Base-by-base conservation (phyloP, 139 green algal species). In the Asterochloris sp. region DNA sequence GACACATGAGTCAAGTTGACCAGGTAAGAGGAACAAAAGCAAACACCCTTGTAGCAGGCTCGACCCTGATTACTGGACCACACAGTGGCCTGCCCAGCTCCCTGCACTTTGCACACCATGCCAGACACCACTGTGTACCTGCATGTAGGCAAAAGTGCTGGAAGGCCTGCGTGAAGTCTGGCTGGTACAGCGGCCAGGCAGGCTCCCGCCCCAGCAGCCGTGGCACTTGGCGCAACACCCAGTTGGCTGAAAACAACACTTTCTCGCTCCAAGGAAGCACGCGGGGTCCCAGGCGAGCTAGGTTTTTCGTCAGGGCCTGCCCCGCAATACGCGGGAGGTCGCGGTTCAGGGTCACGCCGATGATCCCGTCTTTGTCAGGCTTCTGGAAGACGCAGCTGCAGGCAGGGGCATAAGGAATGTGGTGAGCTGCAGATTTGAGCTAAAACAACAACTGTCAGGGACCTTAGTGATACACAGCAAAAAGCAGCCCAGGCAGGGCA, bases 141-240 rank as follows among this genome's bases (percentile, higher is more conserved):
- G 89, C 89, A 84, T 96, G 92, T 75, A 96, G 89, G 85, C 93
- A 96, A 81, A 96, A 96, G 84, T 96, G 93, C 75, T 96, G 76
- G 69, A 96, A 97, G 10, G 93, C 93, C n/a, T 90, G 82, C 63
- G 81, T 91, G 87, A 96, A 96, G 87, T 97, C 86, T 16, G 93
- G 93, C 27, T 96, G 84, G 88, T 96, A 96, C 76, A 69, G 60
- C 76, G 67, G 23, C 76, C 76, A 80, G 38, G 38, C 38, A 63
- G 87, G 81, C 84, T 89, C 93, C 21, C n/a, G 73, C 67, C n/a
- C 68, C 21, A n/a, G 76, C 62, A 27, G 60, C 29, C 73, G 29
- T 0, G 85, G 78, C 68, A 88, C 38, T 24, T 87, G 84, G 27
- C 85, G 82, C 19, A 73, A 85, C 17, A 91, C 76, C 76, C 83